Conservation (phyloP, 164 flowering plant genomes). For the Santalum album region DNA sequence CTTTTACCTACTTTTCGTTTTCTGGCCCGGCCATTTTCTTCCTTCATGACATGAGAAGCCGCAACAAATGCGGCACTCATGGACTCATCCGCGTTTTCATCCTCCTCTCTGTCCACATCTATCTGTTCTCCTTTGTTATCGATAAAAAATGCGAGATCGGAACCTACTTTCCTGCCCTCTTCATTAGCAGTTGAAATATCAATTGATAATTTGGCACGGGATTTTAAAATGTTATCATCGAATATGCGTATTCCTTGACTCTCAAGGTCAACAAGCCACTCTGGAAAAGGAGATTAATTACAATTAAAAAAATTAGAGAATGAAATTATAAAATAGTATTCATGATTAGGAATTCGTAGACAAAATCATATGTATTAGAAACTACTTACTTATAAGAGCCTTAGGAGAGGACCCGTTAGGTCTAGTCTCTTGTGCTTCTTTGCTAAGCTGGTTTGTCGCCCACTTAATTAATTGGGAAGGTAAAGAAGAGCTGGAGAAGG, state of each 20-base stretch:
- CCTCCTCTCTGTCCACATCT: slow-evolving; percentile 16
- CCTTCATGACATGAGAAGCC: slow-evolving; percentile 43
- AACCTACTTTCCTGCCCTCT: slow-evolving; percentile 15
- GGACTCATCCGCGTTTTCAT: slow-evolving; percentile 19
- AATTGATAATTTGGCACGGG: slow-evolving; percentile 21
- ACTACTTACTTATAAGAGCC: slow-evolving; percentile 46
- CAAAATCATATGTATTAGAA: neutral
- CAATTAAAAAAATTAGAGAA: neutral
- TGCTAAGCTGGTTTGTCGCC: slow-evolving; percentile 25
- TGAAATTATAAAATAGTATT: neutral
- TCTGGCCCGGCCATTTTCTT: slow-evolving; percentile 14
- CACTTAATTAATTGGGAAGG: slow-evolving; percentile 33
- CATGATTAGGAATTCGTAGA: neutral
- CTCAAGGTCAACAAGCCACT: slow-evolving; percentile 49
- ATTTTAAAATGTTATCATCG: slow-evolving; percentile 27
- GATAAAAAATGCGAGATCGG: slow-evolving; percentile 32
- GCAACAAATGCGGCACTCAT: slow-evolving; percentile 37
- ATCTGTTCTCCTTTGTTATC: slow-evolving; percentile 41
- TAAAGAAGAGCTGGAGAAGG: slow-evolving; percentile 42
- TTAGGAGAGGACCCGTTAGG: slow-evolving; percentile 43
- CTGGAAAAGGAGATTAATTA: slow-evolving; percentile 19
- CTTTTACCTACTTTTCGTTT: slow-evolving; percentile 29
- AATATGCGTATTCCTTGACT: slow-evolving; percentile 38
- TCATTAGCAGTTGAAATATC: slow-evolving; percentile 22
- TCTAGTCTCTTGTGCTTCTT: slow-evolving; percentile 17